A percentile compares a stretch with the other conserved stretches of the same genome.
Evolutionary conservation across 495 filamentous ascomycete species (phyloP).

Genomic region (Tuber aestivum): DNA sequence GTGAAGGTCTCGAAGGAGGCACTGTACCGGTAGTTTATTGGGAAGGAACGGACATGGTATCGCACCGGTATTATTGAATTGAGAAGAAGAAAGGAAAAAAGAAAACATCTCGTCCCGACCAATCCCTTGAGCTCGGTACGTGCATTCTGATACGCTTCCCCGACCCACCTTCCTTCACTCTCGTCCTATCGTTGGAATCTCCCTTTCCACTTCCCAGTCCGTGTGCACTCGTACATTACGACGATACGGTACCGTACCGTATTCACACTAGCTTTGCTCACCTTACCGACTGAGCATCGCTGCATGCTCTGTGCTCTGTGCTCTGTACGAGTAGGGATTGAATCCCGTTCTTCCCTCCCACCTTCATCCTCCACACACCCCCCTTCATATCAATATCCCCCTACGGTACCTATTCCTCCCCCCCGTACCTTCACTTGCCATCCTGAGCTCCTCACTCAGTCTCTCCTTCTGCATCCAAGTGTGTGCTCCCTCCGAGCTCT

Average conservation of each 20-base stretch:
- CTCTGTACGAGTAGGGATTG: too few species aligned
- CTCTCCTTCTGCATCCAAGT: constrained; percentile 22
- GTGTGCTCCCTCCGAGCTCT: constrained; percentile 20
- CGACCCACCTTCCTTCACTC: neutral
- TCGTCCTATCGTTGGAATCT: neutral
- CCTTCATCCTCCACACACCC: constrained; percentile 23
- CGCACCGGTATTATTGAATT: neutral
- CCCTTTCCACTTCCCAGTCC: neutral
- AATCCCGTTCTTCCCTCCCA: constrained; percentile 9
- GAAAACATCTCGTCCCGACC: neutral
- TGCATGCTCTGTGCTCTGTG: neutral
- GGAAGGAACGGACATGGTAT: neutral
- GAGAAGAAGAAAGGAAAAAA: neutral
- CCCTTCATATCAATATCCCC: constrained; percentile 16
- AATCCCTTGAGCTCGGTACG: constrained; percentile 1
- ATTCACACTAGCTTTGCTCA: neutral
- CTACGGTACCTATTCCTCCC: constrained; percentile 6
- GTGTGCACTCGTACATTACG: neutral
- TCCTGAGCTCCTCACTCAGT: neutral
- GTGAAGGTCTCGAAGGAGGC: neutral
- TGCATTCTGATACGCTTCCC: constrained; percentile 2
- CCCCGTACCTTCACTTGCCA: constrained; percentile 6
- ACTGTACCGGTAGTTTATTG: neutral
- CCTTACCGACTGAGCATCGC: neutral
- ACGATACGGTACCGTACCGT: neutral